phyloP scores from a whole-genome alignment of 768 basidiomycete species.

The Daedaleopsis sinensis region DNA sequence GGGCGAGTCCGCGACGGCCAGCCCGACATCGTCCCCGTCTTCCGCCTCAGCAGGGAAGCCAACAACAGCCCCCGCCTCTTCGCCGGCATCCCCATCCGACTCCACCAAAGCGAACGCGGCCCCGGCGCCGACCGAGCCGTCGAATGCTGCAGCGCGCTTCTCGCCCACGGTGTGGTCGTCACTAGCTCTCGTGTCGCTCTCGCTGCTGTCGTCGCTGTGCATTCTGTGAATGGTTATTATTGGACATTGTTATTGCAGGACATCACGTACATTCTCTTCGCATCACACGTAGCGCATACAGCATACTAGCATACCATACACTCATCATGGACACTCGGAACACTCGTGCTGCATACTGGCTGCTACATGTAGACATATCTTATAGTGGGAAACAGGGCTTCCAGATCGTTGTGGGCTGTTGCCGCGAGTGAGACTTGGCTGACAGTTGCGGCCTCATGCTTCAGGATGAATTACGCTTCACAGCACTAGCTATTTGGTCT shows the following conservation, averaged over 20 bases:
- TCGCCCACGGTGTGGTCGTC: neutral
- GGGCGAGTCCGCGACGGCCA: neutral
- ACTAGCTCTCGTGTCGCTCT: slow-evolving; percentile 8
- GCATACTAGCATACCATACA: neutral
- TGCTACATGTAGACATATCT: neutral
- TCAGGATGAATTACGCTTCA: too few species aligned
- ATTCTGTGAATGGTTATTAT: slow-evolving; percentile 13
- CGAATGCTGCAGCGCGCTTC: slow-evolving; percentile 3
- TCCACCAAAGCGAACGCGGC: neutral
- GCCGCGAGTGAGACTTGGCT: neutral
- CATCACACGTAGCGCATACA: neutral
- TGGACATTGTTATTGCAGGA: neutral
- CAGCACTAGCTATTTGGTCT: too few species aligned
- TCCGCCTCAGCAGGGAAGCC: neutral
- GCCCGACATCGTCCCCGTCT: neutral
- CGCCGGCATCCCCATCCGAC: neutral
- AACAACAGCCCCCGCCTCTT: neutral
- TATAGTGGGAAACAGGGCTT: slow-evolving; percentile 1
- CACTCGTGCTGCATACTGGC: neutral
- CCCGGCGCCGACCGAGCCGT: neutral
- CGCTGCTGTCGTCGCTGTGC: slow-evolving; percentile 12
- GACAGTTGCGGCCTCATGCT: too few species aligned
- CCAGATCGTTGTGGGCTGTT: neutral
- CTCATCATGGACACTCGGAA: neutral
- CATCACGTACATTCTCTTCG: neutral